Base-by-base conservation (phyloP, 2,329 filamentous ascomycete genomes). In the Talaromyces sp. region DNA sequence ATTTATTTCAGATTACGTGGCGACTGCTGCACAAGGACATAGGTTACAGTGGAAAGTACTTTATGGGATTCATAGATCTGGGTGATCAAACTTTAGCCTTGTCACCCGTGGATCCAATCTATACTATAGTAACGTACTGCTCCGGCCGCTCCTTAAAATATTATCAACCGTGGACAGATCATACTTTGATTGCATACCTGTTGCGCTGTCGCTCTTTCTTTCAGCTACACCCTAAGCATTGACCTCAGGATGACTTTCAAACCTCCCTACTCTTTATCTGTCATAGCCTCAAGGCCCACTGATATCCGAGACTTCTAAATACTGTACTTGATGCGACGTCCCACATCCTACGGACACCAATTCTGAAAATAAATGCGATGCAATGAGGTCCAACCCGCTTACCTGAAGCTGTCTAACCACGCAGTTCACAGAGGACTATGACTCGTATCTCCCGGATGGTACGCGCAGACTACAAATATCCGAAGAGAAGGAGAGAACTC, bases 391-490 rank as follows among this genome's bases (percentile, higher is more conserved):
- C 27, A 31, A 31, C 27, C 7, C 27, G 27, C 27, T 31, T 6
- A 31, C 7, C 27, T 31, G 27, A 31, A 31, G 27, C 27, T 7
- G 27, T 31, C 27, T 31, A 31, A 31, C 27, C 27, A 71, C 66
- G 16, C 69, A 66, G 63, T 72, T 71, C 39, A 66, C 58, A 3
- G 67, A 8, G 70, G 66, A 13, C 65, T 63, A 8, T 65, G 62
- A n/a, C 70, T 33, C 79, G 69, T 7, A 79, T 60, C 41, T 71
- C 73, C 67, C 72, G 79, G n/a, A 78, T 76, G 1, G 69, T 64
- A 59, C 74, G 78, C 0, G 67, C 72, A 19, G 70, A 19, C 73
- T 77, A 76, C 76, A 79, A 13, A 76, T 75, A 62, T 79, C 75
- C 3, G 71, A 73, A 11, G 70, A 27, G 37, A 73, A 74, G 4